Base-by-base conservation (phyloP, 768 basidiomycete genomes). In the Psilocybe cubensis region DNA sequence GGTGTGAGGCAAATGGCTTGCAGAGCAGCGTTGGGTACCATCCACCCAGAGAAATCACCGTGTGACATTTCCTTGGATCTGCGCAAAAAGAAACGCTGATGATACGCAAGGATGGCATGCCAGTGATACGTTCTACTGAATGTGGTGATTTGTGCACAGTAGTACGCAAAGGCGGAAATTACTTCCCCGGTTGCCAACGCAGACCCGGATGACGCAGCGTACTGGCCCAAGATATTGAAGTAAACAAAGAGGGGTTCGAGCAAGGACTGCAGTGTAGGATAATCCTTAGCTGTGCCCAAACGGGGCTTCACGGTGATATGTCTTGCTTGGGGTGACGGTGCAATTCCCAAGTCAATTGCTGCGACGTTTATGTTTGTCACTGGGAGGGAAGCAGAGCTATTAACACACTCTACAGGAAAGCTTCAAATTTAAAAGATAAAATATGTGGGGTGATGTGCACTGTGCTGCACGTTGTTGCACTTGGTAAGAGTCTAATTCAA, bases 181-280 rank as follows among this genome's bases (percentile, higher is more conserved):
- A 40, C 12, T n/a, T 27, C 5, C 25, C 54, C 25, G 1, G 24
- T 42, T 24, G 12, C 12, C 6, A 11, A 23, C 11, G 38, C 12
- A n/a, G 4, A 12, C 23, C 46, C 52, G 18, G 58, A 54, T 7
- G 54, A 40, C 2, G 45, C 48, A 6, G 58, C 62, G 17, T 54
- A 45, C 3, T 29, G n/a, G 1, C 27, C 38, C 0, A 63, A 47
- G 6, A 60, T 29, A 1, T 57, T 17, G n/a, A 63, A 63, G 12
- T 60, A 60, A 9, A 48, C 41, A 1, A 45, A 8, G 8, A 63
- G 59, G 0, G 58, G 62, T 6, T 54, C 45, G 10, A 58, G 5
- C 6, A 63, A 44, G 46, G 58, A 54, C n/a, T 42, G 17, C 4
- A 63, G 38, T 3, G 58, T 21, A 0, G 58, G 62, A 18, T 55